Evolutionary conservation across 306 rosid genomes (phyloP), one percentile per base, ranked within the genome.

Genomic region (Vicia faba): DNA sequence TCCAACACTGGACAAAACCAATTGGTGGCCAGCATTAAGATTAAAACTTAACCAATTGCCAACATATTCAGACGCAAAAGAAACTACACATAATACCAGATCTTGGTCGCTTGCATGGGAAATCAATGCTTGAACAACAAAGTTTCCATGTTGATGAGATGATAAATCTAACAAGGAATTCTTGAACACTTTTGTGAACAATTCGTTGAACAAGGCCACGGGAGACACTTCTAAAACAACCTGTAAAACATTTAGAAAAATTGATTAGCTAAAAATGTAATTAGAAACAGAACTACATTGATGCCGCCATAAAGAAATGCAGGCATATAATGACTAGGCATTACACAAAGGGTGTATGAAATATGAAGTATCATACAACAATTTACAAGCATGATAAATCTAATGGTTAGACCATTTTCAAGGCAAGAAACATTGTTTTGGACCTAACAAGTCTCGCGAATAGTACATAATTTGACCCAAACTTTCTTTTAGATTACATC

Each of bases 161-260:
- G 99, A 86, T 70, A 90, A 78, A 64, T 88, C 85, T 13, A 88
- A 78, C 83, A 93, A 79, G 28, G 91, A 88, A 80, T 79, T 85
- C 80, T 69, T 81, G 74, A 93, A 90, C 61, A 84, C 71, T 82
- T 86, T 88, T 23, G 73, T 53, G 72, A 88, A 80, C 65, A 93
- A 72, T 58, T 84, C 95, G 19, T 81, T 72, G 77, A 84, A 93
- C 83, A 93, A 73, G 41, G 71, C 76, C 74, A 79, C 84, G 3
- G 99, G 99, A 79, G 96, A 90, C 63, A 88, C 96, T 86, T 86
- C 99, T 89, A 93, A 86, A 80, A 90, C 76, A 63, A 88, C 97
- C 98, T 92, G 83, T 81, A 84, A 76, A 75, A 36, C 56, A 64
- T 43, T 61, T 56, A 68, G 36, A 64, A 72, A 31, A 9, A 15